These are phyloP conservation scores for Ogataea allantospora DNA, from an alignment of 805 yeast genomes.

Conservation along the genomic window DNA sequence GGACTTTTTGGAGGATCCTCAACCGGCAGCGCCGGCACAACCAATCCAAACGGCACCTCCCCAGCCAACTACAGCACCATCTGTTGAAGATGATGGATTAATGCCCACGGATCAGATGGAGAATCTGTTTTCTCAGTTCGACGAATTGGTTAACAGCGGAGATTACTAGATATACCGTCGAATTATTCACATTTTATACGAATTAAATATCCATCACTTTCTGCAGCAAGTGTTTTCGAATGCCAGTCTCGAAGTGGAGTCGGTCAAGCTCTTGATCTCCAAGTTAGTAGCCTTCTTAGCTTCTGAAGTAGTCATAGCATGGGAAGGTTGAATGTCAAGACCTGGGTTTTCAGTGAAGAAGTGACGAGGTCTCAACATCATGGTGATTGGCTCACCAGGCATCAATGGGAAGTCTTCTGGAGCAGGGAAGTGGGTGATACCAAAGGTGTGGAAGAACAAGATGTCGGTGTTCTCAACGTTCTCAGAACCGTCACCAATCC, in stretches of 20 bases:
- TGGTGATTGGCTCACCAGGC: conserved; percentile 81
- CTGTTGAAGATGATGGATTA: conserved; percentile 14
- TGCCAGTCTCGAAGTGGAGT: conserved; percentile 52
- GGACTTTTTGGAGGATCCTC: conserved; percentile 24
- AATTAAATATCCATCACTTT: conserved; percentile 6
- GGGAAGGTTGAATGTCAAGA: conserved; percentile 69
- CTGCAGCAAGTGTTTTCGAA: conserved; percentile 36
- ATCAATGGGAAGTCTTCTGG: conserved; percentile 89
- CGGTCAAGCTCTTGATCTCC: conserved; percentile 44
- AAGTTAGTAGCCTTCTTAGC: conserved; percentile 37
- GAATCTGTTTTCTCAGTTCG: conserved; percentile 32
- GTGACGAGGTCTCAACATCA: conserved; percentile 75
- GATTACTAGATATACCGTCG: conserved; percentile 1
- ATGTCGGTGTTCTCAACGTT: conserved; percentile 66
- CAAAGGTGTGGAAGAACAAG: conserved; percentile 77
- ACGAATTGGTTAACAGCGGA: conserved; percentile 29
- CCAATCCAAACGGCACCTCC: background rate
- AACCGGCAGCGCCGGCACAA: conserved; percentile 6
- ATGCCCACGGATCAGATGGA: conserved; percentile 35
- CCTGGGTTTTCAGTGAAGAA: conserved; percentile 78
- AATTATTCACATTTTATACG: background rate
- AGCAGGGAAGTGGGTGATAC: conserved; percentile 82
- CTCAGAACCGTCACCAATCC: conserved; percentile 64
- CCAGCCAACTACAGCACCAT: conserved; percentile 2
- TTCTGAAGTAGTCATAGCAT: conserved; percentile 47